phyloP scores from a whole-genome alignment of 805 yeast genomes.

The Candida quercuum region DNA sequence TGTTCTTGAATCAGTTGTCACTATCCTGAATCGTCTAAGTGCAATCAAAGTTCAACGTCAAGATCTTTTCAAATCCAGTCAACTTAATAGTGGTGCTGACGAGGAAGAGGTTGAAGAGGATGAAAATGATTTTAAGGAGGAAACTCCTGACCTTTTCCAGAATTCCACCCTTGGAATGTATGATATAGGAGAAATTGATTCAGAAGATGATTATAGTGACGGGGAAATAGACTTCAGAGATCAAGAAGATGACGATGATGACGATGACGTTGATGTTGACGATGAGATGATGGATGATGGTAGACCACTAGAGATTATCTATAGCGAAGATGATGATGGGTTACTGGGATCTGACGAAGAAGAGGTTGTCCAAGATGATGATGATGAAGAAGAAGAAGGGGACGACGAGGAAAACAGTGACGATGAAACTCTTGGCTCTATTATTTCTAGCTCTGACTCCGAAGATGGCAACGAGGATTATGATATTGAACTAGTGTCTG shows the following conservation, averaged over 20 bases:
- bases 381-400: constrained; percentile 11
- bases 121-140: constrained; percentile 58
- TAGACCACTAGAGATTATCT: constrained; percentile 14
- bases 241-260: constrained; percentile 33
- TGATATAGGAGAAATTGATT: constrained; percentile 70
- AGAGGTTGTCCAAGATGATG: constrained; percentile 27
- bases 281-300: constrained; percentile 25
- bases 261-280: constrained; percentile 30
- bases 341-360: constrained; percentile 26
- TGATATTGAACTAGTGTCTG: constrained; percentile 6
- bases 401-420: constrained; percentile 7
- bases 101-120: constrained; percentile 52
- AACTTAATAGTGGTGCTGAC: constrained; percentile 34
- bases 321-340: constrained; percentile 28
- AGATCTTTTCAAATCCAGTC: constrained; percentile 46
- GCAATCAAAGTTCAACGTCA: constrained; percentile 51
- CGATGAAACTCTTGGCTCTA: constrained; percentile 9
- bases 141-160: constrained; percentile 75
- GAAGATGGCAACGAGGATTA: constrained; percentile 18
- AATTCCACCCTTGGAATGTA: constrained; percentile 94
- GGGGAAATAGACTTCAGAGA: constrained; percentile 43
- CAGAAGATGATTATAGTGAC: constrained; percentile 55
- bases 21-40: constrained; percentile 53
- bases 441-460: constrained; percentile 11
- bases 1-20: constrained; percentile 53